Evolutionary conservation across 805 yeast genomes (phyloP).

Genomic region (Myxozyma kluyveri): DNA sequence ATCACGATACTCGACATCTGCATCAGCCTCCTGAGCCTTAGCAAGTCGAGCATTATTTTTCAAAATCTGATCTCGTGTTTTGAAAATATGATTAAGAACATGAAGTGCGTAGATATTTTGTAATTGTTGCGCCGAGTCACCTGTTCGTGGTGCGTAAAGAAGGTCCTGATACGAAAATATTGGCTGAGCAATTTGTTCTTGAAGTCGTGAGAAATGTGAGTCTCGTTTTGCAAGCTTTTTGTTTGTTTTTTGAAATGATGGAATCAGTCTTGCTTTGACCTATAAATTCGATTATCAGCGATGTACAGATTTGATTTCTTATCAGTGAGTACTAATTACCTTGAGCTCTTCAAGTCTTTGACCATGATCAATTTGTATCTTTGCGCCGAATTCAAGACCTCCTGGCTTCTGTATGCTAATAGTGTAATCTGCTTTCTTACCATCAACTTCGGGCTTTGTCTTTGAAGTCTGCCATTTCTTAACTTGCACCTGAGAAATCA

Average conservation of each 20-base stretch:
- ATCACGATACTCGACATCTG: constrained; percentile 63
- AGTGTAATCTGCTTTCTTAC: constrained; percentile 6
- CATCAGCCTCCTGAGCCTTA: constrained; percentile 36
- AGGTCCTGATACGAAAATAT: constrained; percentile 73
- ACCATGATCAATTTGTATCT: background rate
- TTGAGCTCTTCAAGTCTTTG: constrained; percentile 5
- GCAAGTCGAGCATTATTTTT: constrained; percentile 66
- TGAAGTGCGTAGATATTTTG: constrained; percentile 68
- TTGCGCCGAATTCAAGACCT: background rate
- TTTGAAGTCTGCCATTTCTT: constrained; percentile 16
- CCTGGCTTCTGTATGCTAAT: constrained; percentile 8
- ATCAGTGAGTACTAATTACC: background rate
- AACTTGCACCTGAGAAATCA: constrained; percentile 23
- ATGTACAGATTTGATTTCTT: too few species aligned
- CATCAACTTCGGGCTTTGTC: constrained; percentile 1
- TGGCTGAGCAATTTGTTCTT: constrained; percentile 55
- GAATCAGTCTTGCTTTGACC: constrained; percentile 28
- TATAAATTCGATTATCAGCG: too few species aligned
- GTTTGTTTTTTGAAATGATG: constrained; percentile 28
- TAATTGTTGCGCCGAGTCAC: constrained; percentile 52
- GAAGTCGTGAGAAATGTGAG: constrained; percentile 45
- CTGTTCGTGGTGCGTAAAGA: constrained; percentile 53
- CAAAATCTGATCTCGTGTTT: constrained; percentile 76
- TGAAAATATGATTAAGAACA: constrained; percentile 66
- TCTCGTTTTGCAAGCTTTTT: background rate